Evolutionary conservation across 352 stramenopile genomes (phyloP).

Genomic region (Globisporangium heterothallicum): DNA sequence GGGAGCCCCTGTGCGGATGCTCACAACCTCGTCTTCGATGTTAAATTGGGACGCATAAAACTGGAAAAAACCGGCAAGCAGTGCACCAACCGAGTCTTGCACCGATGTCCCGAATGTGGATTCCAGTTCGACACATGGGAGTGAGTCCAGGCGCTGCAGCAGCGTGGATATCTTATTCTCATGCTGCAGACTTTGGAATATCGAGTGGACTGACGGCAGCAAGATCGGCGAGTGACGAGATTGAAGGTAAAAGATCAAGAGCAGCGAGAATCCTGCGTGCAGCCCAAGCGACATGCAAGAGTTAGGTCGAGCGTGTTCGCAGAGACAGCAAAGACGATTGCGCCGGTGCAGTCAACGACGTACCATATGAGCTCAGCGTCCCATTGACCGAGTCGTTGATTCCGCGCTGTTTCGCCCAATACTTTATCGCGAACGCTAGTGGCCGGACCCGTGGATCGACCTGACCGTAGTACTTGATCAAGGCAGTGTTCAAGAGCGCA

Average conservation of each 20-base stretch:
- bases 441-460: slow-evolving; percentile 79
- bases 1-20: slow-evolving; percentile 69
- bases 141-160: slow-evolving; percentile 65
- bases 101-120: slow-evolving; percentile 62
- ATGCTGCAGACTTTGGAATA: slow-evolving; percentile 68
- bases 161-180: slow-evolving; percentile 88
- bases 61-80: slow-evolving; percentile 96
- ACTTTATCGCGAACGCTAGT: slow-evolving; percentile 96
- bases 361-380: slow-evolving; percentile 96
- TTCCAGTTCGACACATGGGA: slow-evolving; percentile 34
- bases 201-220: slow-evolving; percentile 34
- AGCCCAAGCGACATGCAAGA: not conserved
- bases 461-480: slow-evolving; percentile 70
- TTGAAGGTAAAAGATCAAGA: slow-evolving; percentile 97
- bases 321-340: no score
- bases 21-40: slow-evolving; percentile 92
- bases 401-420: slow-evolving; percentile 94
- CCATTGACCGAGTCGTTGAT: slow-evolving; percentile 97
- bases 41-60: slow-evolving; percentile 97
- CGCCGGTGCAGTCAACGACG: not conserved
- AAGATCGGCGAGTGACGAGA: slow-evolving; percentile 46
- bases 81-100: slow-evolving; percentile 81
- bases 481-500: slow-evolving; percentile 69
- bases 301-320: no score
- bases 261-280: slow-evolving; percentile 89